phyloP scores from a whole-genome alignment of 2,329 filamentous ascomycete species.

The Metarhizium sp. region DNA sequence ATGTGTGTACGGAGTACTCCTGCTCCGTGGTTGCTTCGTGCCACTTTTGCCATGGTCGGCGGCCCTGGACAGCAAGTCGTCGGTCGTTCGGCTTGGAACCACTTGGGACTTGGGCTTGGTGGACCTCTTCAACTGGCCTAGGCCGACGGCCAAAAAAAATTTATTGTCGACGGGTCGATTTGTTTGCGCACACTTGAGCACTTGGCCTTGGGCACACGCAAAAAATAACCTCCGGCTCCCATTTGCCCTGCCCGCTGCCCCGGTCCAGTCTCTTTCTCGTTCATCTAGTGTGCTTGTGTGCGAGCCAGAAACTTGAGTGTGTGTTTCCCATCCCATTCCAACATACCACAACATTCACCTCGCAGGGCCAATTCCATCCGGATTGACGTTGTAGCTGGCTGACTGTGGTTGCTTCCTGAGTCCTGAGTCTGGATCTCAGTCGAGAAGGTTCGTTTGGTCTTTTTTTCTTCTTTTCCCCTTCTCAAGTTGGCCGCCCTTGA shows the following conservation, averaged over 20 bases:
- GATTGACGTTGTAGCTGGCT: background rate
- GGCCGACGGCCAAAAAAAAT: conserved; percentile 22
- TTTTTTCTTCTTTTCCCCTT: background rate
- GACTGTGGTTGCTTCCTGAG: background rate
- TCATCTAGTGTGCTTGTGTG: background rate
- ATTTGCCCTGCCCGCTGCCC: conserved; percentile 13
- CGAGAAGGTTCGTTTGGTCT: background rate
- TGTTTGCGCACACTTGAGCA: background rate
- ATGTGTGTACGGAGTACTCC: no score
- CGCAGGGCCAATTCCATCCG: background rate
- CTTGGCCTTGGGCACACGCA: conserved; percentile 26
- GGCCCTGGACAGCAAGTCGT: background rate
- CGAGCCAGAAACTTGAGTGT: background rate
- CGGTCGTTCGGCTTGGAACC: background rate
- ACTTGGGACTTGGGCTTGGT: background rate
- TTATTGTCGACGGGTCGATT: conserved; percentile 20
- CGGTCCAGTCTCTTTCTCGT: background rate
- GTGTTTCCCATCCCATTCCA: background rate
- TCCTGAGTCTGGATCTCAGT: background rate
- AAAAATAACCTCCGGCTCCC: conserved; percentile 24
- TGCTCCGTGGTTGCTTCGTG: no score
- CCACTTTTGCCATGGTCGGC: background rate
- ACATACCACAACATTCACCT: background rate
- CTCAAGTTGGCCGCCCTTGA: background rate
- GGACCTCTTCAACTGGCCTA: background rate